Percentiles rank a stretch among this genome's conserved stretches.
phyloP scores from a whole-genome alignment of 129 eudicot genomes.

The Escallonia rubra region DNA sequence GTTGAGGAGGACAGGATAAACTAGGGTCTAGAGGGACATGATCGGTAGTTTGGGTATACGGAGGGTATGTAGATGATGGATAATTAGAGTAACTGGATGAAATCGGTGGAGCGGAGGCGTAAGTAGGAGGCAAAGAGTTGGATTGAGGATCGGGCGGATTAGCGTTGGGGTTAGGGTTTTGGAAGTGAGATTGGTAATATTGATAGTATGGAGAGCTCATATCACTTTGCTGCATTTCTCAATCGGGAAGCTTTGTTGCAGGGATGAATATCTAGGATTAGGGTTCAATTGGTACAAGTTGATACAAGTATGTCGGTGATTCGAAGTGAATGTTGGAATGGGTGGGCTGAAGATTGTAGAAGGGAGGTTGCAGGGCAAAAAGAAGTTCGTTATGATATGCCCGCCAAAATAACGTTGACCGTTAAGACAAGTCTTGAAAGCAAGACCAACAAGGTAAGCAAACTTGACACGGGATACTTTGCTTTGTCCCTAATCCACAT shows the following conservation, averaged over 20 bases:
- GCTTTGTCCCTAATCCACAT: too few relatives aligned
- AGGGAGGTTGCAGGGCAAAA: too few relatives aligned
- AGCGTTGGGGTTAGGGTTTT: constrained; percentile 39
- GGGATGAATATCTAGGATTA: too few relatives aligned
- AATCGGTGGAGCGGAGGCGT: constrained; percentile 73
- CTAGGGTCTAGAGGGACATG: constrained; percentile 23
- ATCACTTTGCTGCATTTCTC: constrained; percentile 31
- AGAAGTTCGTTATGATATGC: too few relatives aligned
- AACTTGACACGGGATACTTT: too few relatives aligned
- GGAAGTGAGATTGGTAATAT: constrained; percentile 37
- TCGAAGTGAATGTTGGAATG: too few relatives aligned
- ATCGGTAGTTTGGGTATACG: constrained; percentile 24
- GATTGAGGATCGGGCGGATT: constrained; percentile 16
- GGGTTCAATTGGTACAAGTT: not conserved
- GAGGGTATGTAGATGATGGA: constrained; percentile 18
- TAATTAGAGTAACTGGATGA: constrained; percentile 22
- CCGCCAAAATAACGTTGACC: too few relatives aligned
- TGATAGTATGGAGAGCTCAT: constrained; percentile 39
- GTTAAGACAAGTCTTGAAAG: too few relatives aligned
- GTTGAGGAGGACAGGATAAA: not conserved
- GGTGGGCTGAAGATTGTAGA: too few relatives aligned
- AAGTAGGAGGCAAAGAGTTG: constrained; percentile 16
- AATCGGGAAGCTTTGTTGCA: too few relatives aligned
- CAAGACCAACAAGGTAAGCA: too few relatives aligned
- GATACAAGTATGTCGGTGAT: too few relatives aligned